phyloP scores from a whole-genome alignment of 1,284 basidiomycete genomes.

The Trametes pubescens region DNA sequence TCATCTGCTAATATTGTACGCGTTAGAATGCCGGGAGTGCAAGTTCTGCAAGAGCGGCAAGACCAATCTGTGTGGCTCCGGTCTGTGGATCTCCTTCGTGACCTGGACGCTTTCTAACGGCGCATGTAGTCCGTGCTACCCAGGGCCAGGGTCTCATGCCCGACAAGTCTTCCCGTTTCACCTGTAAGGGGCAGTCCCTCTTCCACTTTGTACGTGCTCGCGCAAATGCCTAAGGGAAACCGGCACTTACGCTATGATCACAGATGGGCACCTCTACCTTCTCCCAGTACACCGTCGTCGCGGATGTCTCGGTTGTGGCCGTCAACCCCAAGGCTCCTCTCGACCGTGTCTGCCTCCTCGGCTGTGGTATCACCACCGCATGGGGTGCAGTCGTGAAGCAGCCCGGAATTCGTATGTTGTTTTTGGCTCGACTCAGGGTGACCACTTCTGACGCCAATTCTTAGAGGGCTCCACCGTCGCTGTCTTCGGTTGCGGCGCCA shows the following conservation, averaged over 20 bases:
- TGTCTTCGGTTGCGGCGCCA: constrained; percentile 96
- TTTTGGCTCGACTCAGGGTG: not conserved
- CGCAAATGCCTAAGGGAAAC: not conserved
- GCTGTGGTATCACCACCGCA: constrained; percentile 98
- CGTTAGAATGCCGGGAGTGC: constrained; percentile 89
- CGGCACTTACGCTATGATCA: constrained; percentile 2
- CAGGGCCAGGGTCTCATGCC: constrained; percentile 99
- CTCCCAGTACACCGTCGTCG: constrained; percentile 98
- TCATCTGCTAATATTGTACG: constrained; percentile 18
- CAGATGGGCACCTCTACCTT: constrained; percentile 99
- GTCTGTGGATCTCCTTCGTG: constrained; percentile 47
- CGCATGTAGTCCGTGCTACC: constrained; percentile 78
- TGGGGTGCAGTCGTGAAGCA: constrained; percentile 90
- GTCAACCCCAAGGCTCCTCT: constrained; percentile 89
- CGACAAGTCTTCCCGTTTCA: constrained; percentile 92
- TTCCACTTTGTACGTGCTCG: constrained; percentile 85
- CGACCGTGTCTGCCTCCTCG: constrained; percentile 93
- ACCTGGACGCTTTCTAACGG: constrained; percentile 15
- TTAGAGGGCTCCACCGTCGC: constrained; percentile 88
- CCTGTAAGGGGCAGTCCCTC: constrained; percentile 87
- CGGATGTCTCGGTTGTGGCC: constrained; percentile 95
- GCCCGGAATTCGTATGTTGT: constrained; percentile 73
- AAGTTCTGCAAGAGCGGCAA: constrained; percentile 99
- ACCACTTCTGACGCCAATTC: constrained; percentile 10
- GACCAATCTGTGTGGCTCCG: constrained; percentile 94